Evolutionary conservation across 495 filamentous ascomycete genomes (phyloP).

Genomic region (Aspergillus diversus): DNA sequence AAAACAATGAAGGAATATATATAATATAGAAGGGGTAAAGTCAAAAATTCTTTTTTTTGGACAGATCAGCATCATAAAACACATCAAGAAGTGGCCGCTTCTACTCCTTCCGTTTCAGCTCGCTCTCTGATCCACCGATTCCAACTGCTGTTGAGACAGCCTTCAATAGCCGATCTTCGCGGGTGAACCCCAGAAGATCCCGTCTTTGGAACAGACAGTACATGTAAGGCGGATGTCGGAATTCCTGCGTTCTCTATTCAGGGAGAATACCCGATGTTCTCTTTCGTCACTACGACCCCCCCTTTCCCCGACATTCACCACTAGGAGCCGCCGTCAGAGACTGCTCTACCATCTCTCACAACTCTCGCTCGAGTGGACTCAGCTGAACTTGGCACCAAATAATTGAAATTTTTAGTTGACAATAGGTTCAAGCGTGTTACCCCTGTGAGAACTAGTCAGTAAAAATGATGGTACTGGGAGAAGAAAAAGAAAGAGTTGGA

Average conservation of each 20-base stretch:
- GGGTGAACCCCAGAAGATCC: constrained; percentile 13
- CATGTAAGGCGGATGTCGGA: constrained; percentile 23
- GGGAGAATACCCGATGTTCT: constrained; percentile 36
- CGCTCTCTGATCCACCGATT: constrained; percentile 17
- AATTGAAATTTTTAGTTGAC: constrained; percentile 41
- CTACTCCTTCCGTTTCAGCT: constrained; percentile 28
- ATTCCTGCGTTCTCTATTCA: constrained; percentile 34
- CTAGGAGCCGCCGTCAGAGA: constrained; percentile 19
- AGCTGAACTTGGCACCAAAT: constrained; percentile 19
- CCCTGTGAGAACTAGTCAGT: constrained; percentile 39
- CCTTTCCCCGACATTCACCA: constrained; percentile 18
- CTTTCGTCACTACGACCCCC: constrained; percentile 35
- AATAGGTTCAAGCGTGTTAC: constrained; percentile 57
- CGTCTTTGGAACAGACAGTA: constrained; percentile 14
- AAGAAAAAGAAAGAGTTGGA: constrained; percentile 23
- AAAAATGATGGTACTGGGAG: constrained; percentile 1
- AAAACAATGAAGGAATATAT: constrained; percentile 28
- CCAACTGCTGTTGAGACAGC: constrained; percentile 19
- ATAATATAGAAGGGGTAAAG: constrained; percentile 26
- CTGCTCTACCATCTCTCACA: constrained; percentile 15
- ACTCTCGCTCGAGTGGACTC: constrained; percentile 17
- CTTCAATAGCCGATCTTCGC: constrained; percentile 12
- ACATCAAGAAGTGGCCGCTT: constrained; percentile 38
- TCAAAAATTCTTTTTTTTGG: constrained; percentile 31
- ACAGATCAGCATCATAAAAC: constrained; percentile 45